Evolutionary conservation across 208 protist genomes (phyloP).

Genomic region (Trypanosoma theileri): DNA sequence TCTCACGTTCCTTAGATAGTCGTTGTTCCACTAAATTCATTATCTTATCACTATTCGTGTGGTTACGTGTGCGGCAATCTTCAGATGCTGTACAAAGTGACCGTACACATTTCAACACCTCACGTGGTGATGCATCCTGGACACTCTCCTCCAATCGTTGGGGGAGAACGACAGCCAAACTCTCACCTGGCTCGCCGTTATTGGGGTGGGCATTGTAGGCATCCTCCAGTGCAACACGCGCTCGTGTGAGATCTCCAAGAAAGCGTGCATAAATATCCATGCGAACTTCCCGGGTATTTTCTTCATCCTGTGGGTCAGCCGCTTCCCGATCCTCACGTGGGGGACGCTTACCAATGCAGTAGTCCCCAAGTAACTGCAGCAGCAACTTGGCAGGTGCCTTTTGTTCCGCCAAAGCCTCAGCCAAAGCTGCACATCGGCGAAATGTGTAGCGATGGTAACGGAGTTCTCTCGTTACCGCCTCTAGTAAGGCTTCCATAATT

Average conservation of each 20-base stretch:
- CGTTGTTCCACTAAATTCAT: slow-evolving; percentile 31
- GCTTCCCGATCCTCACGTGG: slow-evolving; percentile 30
- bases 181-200: slow-evolving; percentile 32
- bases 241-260: slow-evolving; percentile 32
- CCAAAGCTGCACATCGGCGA: slow-evolving; percentile 24
- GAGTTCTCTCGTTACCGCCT: slow-evolving; percentile 33
- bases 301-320: slow-evolving; percentile 25
- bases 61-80: slow-evolving; percentile 44
- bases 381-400: slow-evolving; percentile 39
- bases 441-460: slow-evolving; percentile 30
- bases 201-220: slow-evolving; percentile 37
- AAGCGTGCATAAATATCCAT: slow-evolving; percentile 40
- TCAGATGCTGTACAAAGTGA: slow-evolving; percentile 30
- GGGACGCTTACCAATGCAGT: slow-evolving; percentile 54
- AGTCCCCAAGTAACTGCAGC: slow-evolving; percentile 44
- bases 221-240: slow-evolving; percentile 54
- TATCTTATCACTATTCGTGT: slow-evolving; percentile 43
- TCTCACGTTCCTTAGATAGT: slow-evolving; percentile 31
- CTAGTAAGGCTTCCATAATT: slow-evolving; percentile 37
- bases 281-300: slow-evolving; percentile 14
- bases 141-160: slow-evolving; percentile 42
- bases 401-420: slow-evolving; percentile 24
- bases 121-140: slow-evolving; percentile 23
- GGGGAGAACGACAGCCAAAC: slow-evolving; percentile 39
- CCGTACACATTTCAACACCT: slow-evolving; percentile 33